Percentiles rank a stretch among this genome's conserved stretches.
Conservation (phyloP, 305 asterid genomes). For the Caryopteris hybrid region DNA sequence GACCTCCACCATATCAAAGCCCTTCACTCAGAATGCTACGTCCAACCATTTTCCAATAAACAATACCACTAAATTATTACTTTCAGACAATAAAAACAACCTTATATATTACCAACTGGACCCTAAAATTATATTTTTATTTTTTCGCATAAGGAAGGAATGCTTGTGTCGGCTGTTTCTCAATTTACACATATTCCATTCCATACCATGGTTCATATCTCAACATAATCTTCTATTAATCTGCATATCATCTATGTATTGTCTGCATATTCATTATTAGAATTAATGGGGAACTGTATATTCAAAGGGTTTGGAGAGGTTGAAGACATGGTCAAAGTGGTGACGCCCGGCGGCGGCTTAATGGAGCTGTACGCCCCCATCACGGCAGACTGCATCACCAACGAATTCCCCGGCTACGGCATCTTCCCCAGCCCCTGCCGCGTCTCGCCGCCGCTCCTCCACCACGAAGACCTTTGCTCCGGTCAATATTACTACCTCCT, state of each 20-base stretch:
- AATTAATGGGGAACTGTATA: conserved; percentile 47
- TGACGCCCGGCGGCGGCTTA: conserved; percentile 42
- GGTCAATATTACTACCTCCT: conserved; percentile 45
- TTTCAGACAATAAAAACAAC: background rate
- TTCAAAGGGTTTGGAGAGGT: conserved; percentile 30
- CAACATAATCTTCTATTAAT: background rate
- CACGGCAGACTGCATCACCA: conserved; percentile 47
- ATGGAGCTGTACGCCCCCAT: conserved; percentile 61
- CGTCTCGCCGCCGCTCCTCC: conserved; percentile 36
- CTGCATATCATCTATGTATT: background rate
- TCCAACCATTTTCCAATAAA: background rate
- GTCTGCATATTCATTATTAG: too few relatives aligned
- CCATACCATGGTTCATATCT: conserved; percentile 2
- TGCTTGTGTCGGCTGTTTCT: conserved; percentile 19
- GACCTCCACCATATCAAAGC: background rate
- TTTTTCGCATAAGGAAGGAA: conserved; percentile 11
- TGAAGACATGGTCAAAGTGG: conserved; percentile 36
- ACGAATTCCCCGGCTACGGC: conserved; percentile 47
- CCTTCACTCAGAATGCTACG: background rate
- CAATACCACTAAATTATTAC: background rate
- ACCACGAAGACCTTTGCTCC: conserved; percentile 29
- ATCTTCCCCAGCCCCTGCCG: conserved; percentile 28
- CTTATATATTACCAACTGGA: too few relatives aligned
- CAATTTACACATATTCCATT: conserved; percentile 11
- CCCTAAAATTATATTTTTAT: background rate